phyloP scores from a whole-genome alignment of 495 filamentous ascomycete genomes.

The Pyronema domesticum region DNA sequence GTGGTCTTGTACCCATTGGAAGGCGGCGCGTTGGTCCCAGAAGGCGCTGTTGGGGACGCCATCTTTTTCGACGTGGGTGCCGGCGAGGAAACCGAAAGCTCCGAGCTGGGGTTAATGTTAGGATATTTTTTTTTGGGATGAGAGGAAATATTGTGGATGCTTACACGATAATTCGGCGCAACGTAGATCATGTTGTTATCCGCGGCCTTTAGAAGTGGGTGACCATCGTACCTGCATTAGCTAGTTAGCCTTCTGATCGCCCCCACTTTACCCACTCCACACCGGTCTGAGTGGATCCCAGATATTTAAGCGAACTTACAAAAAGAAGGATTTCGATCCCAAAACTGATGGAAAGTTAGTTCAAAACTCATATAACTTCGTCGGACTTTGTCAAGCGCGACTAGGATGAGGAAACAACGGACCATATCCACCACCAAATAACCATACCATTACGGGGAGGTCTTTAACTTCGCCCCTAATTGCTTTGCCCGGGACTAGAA shows the following conservation, averaged over 20 bases:
- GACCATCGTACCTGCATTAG: conserved; percentile 18
- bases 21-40: conserved; percentile 33
- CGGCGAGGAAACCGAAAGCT: conserved; percentile 38
- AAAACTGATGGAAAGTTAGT: conserved; percentile 5
- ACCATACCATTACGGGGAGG: conserved; percentile 20
- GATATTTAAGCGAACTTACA: conserved; percentile 3
- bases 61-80: conserved; percentile 31
- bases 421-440: conserved; percentile 23
- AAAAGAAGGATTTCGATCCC: conserved; percentile 16
- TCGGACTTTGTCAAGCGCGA: background rate
- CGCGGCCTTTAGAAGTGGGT: conserved; percentile 26
- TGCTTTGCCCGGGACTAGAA: conserved; percentile 28
- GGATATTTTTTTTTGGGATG: conserved; percentile 5
- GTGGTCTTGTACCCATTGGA: conserved; percentile 38
- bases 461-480: conserved; percentile 23
- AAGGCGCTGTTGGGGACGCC: conserved; percentile 34
- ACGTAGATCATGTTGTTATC: conserved; percentile 32
- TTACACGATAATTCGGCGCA: conserved; percentile 31
- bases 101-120: conserved; percentile 31
- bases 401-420: background rate
- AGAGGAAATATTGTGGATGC: background rate
- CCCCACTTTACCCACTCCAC: too few species aligned
- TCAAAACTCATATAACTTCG: background rate
- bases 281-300: too few species aligned
- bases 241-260: background rate